phyloP scores from a whole-genome alignment of 441 rosid genomes.

The Adansonia grandidieri region DNA sequence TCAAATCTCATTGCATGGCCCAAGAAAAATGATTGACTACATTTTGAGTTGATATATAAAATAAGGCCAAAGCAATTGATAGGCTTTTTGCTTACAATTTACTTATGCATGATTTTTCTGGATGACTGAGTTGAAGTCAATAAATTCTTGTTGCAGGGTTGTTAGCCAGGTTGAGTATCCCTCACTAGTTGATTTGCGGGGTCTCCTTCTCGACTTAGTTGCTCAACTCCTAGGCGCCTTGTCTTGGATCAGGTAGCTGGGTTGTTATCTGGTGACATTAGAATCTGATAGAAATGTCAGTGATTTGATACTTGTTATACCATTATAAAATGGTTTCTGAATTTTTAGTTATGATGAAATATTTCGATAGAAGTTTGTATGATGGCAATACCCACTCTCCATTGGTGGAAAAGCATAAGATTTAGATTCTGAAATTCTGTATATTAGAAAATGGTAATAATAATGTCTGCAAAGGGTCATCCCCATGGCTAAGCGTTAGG shows the following conservation, averaged over 20 bases:
- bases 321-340: constrained; percentile 15
- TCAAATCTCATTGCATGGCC: constrained; percentile 16
- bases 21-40: background rate
- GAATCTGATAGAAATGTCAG: constrained; percentile 14
- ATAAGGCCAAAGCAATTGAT: constrained; percentile 5
- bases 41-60: constrained; percentile 1
- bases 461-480: background rate
- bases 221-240: constrained; percentile 99
- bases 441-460: constrained; percentile 7
- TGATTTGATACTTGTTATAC: constrained; percentile 11
- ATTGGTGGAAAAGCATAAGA: background rate
- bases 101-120: constrained; percentile 7
- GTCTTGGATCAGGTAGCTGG: constrained; percentile 88
- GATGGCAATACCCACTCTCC: background rate
- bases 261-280: constrained; percentile 25
- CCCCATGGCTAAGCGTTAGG: background rate
- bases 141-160: constrained; percentile 61
- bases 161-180: constrained; percentile 99
- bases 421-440: constrained; percentile 8
- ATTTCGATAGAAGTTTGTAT: background rate
- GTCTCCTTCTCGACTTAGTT: constrained; percentile 95
- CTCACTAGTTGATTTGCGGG: constrained; percentile 96
- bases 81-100: constrained; percentile 8
- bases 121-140: constrained; percentile 18
- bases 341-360: background rate